phyloP scores from a whole-genome alignment of 768 basidiomycete genomes.

The Fistulinella prunicolor region DNA sequence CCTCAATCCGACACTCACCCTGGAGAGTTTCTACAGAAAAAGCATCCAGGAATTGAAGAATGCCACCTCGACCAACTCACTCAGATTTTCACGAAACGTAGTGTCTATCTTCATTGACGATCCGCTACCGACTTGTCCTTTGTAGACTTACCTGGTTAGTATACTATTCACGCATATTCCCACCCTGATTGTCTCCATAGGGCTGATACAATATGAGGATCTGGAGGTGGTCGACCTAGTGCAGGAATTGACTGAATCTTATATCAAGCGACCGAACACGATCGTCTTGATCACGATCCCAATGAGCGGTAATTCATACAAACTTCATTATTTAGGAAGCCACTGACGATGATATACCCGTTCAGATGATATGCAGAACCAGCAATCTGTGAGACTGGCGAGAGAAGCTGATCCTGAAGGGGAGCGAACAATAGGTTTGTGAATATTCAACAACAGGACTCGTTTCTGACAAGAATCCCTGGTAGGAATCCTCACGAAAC shows the following conservation, averaged over 20 bases:
- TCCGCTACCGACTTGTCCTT: constrained; percentile 51
- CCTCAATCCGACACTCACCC: constrained; percentile 27
- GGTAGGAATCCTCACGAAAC: constrained; percentile 68
- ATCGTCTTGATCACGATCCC: constrained; percentile 67
- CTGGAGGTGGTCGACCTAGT: constrained; percentile 44
- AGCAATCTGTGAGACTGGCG: constrained; percentile 54
- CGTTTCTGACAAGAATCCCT: background rate
- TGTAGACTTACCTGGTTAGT: constrained; percentile 52
- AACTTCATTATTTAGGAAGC: background rate
- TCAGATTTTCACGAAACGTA: constrained; percentile 49
- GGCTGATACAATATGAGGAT: constrained; percentile 56
- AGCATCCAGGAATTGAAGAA: constrained; percentile 24
- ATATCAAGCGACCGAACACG: constrained; percentile 49
- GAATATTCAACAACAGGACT: background rate
- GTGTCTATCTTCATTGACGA: constrained; percentile 47
- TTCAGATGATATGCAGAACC: constrained; percentile 67
- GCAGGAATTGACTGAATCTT: constrained; percentile 42
- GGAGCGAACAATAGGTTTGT: constrained; percentile 58
- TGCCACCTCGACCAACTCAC: constrained; percentile 21
- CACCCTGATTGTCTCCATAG: constrained; percentile 28
- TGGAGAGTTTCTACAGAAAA: constrained; percentile 22
- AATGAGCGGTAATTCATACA: constrained; percentile 47
- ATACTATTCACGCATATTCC: background rate
- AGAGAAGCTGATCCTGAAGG: constrained; percentile 50
- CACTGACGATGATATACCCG: background rate